Conservation (phyloP, 179 eudicot species). For the Nepenthes alata region DNA sequence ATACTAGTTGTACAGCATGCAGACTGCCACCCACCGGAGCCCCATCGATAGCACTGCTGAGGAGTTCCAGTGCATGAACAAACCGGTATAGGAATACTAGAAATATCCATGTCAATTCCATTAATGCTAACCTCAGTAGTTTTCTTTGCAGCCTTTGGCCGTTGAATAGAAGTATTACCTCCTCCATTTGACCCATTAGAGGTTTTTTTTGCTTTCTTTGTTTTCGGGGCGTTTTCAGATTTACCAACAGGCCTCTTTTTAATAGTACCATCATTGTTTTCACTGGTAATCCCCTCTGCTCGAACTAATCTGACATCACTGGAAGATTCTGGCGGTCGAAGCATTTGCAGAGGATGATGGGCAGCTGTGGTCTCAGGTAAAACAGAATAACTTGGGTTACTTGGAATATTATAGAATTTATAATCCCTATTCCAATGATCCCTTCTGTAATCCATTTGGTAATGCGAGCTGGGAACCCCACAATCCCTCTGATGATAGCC, state of each 20-base stretch:
- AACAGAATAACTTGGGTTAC: constrained; percentile 27
- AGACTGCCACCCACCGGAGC: constrained; percentile 84
- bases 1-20: constrained; percentile 76
- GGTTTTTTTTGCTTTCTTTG: constrained; percentile 49
- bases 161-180: constrained; percentile 34
- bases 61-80: constrained; percentile 74
- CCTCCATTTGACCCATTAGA: constrained; percentile 49
- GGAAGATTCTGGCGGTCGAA: constrained; percentile 33
- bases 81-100: constrained; percentile 69
- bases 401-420: constrained; percentile 40
- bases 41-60: constrained; percentile 85
- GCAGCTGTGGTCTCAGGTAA: constrained; percentile 35
- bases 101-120: constrained; percentile 71
- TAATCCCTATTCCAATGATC: constrained; percentile 32
- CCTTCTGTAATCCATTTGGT: constrained; percentile 51
- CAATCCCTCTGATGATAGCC: constrained; percentile 42
- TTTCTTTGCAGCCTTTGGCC: constrained; percentile 54
- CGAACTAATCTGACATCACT: constrained; percentile 27
- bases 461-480: constrained; percentile 28
- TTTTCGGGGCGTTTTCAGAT: constrained; percentile 42
- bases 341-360: constrained; percentile 41
- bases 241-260: constrained; percentile 41
- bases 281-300: constrained; percentile 25
- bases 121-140: constrained; percentile 53
- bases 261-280: constrained; percentile 30